Percentiles rank a stretch among this genome's conserved stretches.
Conservation (phyloP, 2,329 filamentous ascomycete genomes). For the Spiromastix sp. region DNA sequence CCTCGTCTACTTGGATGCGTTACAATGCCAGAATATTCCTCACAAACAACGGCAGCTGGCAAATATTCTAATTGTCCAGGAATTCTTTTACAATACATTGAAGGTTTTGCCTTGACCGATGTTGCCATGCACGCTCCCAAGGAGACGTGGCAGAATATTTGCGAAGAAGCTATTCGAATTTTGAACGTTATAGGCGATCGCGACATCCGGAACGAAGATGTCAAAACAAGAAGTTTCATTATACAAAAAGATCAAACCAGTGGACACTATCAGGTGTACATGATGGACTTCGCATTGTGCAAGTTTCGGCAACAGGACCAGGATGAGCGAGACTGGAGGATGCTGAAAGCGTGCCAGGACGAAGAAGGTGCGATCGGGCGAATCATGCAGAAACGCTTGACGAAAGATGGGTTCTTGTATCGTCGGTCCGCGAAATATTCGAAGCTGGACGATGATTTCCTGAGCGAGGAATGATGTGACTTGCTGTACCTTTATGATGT, state of each 20-base stretch:
- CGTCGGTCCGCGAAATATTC: too few relatives aligned
- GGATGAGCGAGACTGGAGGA: slow-evolving; percentile 9
- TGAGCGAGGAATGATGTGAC: too few relatives aligned
- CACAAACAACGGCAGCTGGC: too few relatives aligned
- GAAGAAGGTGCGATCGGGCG: slow-evolving; percentile 14
- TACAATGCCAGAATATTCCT: background rate
- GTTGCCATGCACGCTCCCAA: slow-evolving; percentile 7
- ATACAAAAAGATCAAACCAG: slow-evolving; percentile 1
- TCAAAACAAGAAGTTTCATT: slow-evolving; percentile 14
- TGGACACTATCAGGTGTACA: slow-evolving; percentile 7
- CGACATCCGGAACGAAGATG: slow-evolving; percentile 14
- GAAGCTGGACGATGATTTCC: too few relatives aligned
- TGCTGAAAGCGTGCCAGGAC: slow-evolving; percentile 11
- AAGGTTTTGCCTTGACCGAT: slow-evolving; percentile 10
- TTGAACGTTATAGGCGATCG: slow-evolving; percentile 10
- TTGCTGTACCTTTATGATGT: too few relatives aligned
- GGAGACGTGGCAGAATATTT: slow-evolving; percentile 12
- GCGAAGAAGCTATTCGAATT: slow-evolving; percentile 15
- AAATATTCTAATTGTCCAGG: slow-evolving; percentile 9
- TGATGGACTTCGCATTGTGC: slow-evolving; percentile 12
- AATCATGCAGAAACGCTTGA: slow-evolving; percentile 13
- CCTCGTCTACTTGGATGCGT: slow-evolving; percentile 9
- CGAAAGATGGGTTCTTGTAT: too few relatives aligned
- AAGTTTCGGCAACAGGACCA: slow-evolving; percentile 9
- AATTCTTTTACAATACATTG: slow-evolving; percentile 12